Evolutionary conservation across 2,329 filamentous ascomycete genomes (phyloP).

Genomic region (Claviceps maximensis): DNA sequence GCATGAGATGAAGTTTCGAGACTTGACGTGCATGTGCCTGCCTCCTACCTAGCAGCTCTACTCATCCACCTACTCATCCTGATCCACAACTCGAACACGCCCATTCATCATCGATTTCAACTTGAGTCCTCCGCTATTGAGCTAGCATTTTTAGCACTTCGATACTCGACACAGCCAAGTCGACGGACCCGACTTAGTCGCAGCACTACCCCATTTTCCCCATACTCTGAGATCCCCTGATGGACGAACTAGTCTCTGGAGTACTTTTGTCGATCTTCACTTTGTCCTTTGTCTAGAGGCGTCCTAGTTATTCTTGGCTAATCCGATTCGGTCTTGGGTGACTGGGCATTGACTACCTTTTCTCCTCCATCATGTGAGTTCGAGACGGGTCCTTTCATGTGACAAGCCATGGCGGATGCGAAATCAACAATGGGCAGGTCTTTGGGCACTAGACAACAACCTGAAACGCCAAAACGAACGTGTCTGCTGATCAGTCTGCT

Average conservation of each 20-base stretch:
- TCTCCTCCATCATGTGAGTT: too few relatives aligned
- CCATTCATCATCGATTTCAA: not conserved
- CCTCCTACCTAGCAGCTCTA: too few relatives aligned
- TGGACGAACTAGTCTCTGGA: not conserved
- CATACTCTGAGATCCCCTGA: not conserved
- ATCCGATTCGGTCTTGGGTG: too few relatives aligned
- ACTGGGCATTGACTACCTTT: too few relatives aligned
- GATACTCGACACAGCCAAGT: not conserved
- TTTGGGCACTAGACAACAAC: too few relatives aligned
- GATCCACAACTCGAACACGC: too few relatives aligned
- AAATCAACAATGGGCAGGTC: not conserved
- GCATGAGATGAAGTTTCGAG: not conserved
- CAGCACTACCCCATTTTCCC: not conserved
- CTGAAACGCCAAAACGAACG: too few relatives aligned
- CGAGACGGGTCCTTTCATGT: not conserved
- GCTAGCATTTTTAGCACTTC: not conserved
- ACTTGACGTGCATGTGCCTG: not conserved
- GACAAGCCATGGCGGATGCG: not conserved
- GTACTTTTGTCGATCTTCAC: too few relatives aligned
- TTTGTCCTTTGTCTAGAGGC: too few relatives aligned
- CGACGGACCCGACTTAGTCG: not conserved
- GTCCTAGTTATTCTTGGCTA: too few relatives aligned
- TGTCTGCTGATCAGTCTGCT: not conserved
- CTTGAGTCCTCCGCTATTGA: not conserved
- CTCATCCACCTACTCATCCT: too few relatives aligned